Evolutionary conservation across 192 early-diverging fungal genomes (phyloP), one percentile per base, ranked within the genome.

Genomic region (Mortierella hygrophila): DNA sequence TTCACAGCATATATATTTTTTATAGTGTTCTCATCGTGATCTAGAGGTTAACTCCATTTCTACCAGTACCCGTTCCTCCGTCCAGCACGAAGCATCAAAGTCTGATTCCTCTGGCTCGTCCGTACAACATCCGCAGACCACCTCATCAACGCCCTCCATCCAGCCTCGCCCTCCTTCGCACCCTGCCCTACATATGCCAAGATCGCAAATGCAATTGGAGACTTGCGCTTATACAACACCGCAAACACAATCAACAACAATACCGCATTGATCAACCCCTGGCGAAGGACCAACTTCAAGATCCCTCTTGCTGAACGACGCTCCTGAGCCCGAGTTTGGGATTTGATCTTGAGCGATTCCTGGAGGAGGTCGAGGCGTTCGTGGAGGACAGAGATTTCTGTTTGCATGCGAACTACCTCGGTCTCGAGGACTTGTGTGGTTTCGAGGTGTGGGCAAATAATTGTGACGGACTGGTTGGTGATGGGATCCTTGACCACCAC

Each of bases 151-250:
- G 79, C 79, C 21, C 84, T 68, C 84, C 84, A 86, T 2, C 84
- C 76, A 3, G 79, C 84, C 49, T 86, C 84, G 2, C 84, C 84
- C 49, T 86, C 84, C 52, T 65, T 80, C 15, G 63, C 54, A 2
- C 84, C 79, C 4, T 86, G 75, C 1, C 84, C 79, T 4, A 86
- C 54, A 71, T 86, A 86, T 9, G 78, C 78, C 55, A 86, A 20
- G 18, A 86, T 81, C n/a, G 79, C 84, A 81, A 78, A 86, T 8
- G 84, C 84, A 70, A 86, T 86, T 16, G 84, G 84, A 3, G 78
- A 80, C 29, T 54, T 70, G 23, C 84, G 70, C 72, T 86, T 86
- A 54, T 86, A 86, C 71, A 86, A 54, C 35, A 86, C 72, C 4
- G 84, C 84, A 75, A 86, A 86, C 63, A 86, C 84, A 18, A 86